Percentiles rank a stretch among this genome's conserved stretches.
phyloP scores from a whole-genome alignment of 2,329 filamentous ascomycete genomes.

The Byssothecium circinans region DNA sequence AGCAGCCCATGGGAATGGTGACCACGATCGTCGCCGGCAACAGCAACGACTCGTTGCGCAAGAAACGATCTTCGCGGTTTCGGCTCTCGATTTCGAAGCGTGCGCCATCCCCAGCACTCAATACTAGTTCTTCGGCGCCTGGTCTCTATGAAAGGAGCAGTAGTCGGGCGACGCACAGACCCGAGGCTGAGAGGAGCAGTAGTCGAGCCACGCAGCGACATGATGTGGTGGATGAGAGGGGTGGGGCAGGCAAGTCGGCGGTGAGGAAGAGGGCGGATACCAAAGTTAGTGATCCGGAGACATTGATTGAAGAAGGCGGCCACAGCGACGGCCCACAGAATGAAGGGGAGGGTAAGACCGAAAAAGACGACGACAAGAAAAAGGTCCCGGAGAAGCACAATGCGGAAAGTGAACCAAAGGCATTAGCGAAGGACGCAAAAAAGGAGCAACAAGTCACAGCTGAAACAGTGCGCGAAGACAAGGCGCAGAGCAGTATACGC shows the following conservation, averaged over 20 bases:
- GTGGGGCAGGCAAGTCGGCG: not conserved
- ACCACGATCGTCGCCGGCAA: conserved; percentile 11
- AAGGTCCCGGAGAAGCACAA: not conserved
- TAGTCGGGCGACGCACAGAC: conserved; percentile 5
- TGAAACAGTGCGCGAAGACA: too few relatives aligned
- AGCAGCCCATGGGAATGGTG: conserved; percentile 3
- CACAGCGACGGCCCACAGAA: conserved; percentile 4
- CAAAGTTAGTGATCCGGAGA: conserved; percentile 6
- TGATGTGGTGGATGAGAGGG: conserved; percentile 1
- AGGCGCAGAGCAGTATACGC: not conserved
- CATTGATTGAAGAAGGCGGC: conserved; percentile 5
- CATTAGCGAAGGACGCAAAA: too few relatives aligned
- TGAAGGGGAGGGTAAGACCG: not conserved
- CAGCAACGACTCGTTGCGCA: not conserved
- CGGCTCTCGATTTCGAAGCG: conserved; percentile 9
- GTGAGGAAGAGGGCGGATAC: conserved; percentile 7
- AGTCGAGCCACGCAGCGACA: conserved; percentile 6
- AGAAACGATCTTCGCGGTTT: conserved; percentile 7
- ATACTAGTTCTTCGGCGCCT: conserved; percentile 3
- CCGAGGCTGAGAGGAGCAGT: not conserved
- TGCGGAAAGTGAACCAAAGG: too few relatives aligned
- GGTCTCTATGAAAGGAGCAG: conserved; percentile 4
- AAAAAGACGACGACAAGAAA: not conserved
- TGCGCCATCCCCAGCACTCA: too few relatives aligned
- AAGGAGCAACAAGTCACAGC: too few relatives aligned